Percentiles rank a stretch among this genome's conserved stretches.
These are phyloP conservation scores for Neurospora tetrasperma DNA, from an alignment of 495 filamentous ascomycete genomes.

Conservation along the genomic window DNA sequence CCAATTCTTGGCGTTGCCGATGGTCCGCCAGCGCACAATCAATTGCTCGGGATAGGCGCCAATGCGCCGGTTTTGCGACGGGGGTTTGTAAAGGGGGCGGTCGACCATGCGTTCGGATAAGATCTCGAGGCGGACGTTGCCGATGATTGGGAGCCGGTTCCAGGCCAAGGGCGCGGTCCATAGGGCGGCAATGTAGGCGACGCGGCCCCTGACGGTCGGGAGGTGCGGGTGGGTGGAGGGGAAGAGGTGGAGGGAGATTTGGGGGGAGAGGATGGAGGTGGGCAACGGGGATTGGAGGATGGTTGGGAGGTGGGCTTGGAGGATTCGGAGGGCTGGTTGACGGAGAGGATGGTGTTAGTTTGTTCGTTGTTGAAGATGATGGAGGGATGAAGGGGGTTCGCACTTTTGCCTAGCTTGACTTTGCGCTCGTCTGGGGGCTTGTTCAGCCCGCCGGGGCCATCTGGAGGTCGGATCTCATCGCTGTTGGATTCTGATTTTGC, in stretches of 20 bases:
- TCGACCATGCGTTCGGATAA: constrained; percentile 78
- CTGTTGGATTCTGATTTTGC: not conserved
- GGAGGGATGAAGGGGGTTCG: constrained; percentile 8
- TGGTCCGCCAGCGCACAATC: constrained; percentile 72
- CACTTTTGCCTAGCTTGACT: constrained; percentile 84
- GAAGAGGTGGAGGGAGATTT: constrained; percentile 90
- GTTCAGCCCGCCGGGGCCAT: constrained; percentile 7
- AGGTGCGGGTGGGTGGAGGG: constrained; percentile 94
- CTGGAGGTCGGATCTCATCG: constrained; percentile 3
- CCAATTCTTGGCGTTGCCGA: constrained; percentile 25
- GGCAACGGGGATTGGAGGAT: constrained; percentile 78
- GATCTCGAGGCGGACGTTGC: constrained; percentile 79
- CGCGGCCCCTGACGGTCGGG: constrained; percentile 77
- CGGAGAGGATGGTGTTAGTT: not conserved
- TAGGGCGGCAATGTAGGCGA: constrained; percentile 83
- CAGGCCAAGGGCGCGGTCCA: constrained; percentile 95
- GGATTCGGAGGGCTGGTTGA: constrained; percentile 61
- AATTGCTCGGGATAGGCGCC: constrained; percentile 60
- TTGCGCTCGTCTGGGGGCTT: constrained; percentile 62
- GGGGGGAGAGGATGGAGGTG: constrained; percentile 74
- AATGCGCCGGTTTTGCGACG: constrained; percentile 18
- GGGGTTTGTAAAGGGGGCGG: constrained; percentile 10
- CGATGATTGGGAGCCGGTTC: constrained; percentile 81
- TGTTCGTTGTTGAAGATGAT: no score
- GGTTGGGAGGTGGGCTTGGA: constrained; percentile 79